Evolutionary conservation across 2,329 filamentous ascomycete species (phyloP), one percentile per base, ranked within the genome.

Genomic region (Aspergillus neoniger): DNA sequence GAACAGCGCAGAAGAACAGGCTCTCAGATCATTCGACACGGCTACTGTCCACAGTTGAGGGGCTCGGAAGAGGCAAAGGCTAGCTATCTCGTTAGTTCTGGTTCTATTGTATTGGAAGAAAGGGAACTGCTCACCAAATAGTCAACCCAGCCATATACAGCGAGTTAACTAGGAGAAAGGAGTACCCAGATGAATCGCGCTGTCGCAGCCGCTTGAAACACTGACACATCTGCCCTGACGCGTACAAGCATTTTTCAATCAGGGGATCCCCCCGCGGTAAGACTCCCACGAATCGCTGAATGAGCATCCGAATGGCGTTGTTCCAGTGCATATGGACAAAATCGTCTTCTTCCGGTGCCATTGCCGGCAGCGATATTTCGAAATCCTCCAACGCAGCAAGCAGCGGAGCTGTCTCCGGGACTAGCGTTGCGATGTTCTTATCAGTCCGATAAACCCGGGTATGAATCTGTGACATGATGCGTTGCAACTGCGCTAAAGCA

Each of bases 121-220:
- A 30, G 97, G 12, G 10, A 6, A 19, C 38, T 14, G 23, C 23
- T 8, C 55, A 99, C 75, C 81, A 99, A 54, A 85, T 99, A 30
- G 87, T 99, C 53, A 95, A 97, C 77, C 91, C 96, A 66, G 89
- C 95, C 63, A 89, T 96, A 72, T 96, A 98, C 70, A 94, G 97
- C 77, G 98, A 98, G 81, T 98, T 99, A 80, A 94, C 94, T 71
- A 1, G 94, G 97, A 75, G 94, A 93, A 49, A 98, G 4, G 55
- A 98, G 76, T 99, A 98, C 74, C 86, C 98, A 70, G 97, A 97
- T 69, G 97, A 97, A 80, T 98, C 95, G 0, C 96, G 92, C 75
- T 99, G 95, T 70, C 95, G 95, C 55, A 97, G 92, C 72, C 94
- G 93, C 49, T 68, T 68, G 38, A 70, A 70, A 4, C 63, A 64